Percentiles rank a stretch among this genome's conserved stretches.
phyloP scores from a whole-genome alignment of 495 filamentous ascomycete species.

The Aspergillus leporis region DNA sequence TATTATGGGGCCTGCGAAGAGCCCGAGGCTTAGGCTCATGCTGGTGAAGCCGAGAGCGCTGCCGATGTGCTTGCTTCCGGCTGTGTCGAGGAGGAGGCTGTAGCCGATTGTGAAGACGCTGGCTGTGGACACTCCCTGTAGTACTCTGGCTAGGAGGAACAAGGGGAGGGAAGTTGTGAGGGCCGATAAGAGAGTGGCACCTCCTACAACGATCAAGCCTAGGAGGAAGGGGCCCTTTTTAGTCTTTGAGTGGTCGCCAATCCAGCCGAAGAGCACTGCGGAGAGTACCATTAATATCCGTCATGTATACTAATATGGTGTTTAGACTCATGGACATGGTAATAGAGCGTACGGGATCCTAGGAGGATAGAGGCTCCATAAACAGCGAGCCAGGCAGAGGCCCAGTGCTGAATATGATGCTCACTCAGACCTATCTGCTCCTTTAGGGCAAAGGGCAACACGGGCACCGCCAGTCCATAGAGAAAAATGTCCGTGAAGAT shows the following conservation, averaged over 20 bases:
- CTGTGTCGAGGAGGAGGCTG: constrained; percentile 6
- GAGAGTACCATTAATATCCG: no score
- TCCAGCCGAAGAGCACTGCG: constrained; percentile 1
- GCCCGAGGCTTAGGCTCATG: constrained; percentile 7
- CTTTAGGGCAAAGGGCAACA: constrained; percentile 26
- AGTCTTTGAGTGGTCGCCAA: background rate
- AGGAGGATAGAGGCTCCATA: constrained; percentile 6
- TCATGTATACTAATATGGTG: no score
- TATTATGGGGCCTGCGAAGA: constrained; percentile 4
- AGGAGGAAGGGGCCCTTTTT: background rate
- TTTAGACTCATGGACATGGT: no score
- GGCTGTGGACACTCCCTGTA: constrained; percentile 8
- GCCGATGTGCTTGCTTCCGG: background rate
- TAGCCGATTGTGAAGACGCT: constrained; percentile 7
- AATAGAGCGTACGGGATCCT: background rate
- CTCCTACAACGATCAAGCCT: background rate
- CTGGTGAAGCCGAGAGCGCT: constrained; percentile 7
- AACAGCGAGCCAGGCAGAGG: constrained; percentile 12
- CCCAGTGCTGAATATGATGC: constrained; percentile 16
- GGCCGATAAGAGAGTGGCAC: background rate
- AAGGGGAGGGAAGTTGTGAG: background rate
- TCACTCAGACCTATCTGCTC: constrained; percentile 3
- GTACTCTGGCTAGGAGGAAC: constrained; percentile 1
- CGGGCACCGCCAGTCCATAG: constrained; percentile 32
- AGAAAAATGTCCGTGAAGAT: constrained; percentile 28